Evolutionary conservation across 116 monocot species (phyloP).

Genomic region (Iris pallida): DNA sequence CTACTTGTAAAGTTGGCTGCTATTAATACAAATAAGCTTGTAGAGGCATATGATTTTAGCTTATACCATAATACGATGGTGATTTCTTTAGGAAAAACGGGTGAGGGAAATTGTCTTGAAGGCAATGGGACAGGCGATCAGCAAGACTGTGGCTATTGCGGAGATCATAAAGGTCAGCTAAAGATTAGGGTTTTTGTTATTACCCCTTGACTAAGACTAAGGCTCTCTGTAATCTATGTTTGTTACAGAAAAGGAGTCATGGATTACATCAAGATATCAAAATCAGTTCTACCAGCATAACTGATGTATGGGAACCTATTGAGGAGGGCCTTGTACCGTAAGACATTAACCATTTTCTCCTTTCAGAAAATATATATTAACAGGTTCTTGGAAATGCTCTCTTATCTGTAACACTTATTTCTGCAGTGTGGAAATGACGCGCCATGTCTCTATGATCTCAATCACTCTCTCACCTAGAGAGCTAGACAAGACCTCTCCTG

Average conservation of each 20-base stretch:
- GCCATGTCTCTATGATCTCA: slow-evolving; percentile 95
- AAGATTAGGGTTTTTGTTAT: neutral
- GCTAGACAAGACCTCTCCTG: slow-evolving; percentile 64
- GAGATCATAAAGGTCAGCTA: slow-evolving; percentile 50
- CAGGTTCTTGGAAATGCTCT: neutral
- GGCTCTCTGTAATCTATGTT: neutral
- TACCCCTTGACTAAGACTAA: neutral
- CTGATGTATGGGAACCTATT: slow-evolving; percentile 98
- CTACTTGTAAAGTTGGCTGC: no score
- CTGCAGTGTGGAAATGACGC: slow-evolving; percentile 76
- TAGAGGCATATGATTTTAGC: no score
- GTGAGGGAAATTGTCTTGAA: slow-evolving; percentile 51
- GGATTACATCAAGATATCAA: slow-evolving; percentile 76
- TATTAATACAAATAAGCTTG: no score
- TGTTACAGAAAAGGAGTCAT: slow-evolving; percentile 60
- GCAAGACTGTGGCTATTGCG: slow-evolving; percentile 48
- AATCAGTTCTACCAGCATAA: slow-evolving; percentile 89
- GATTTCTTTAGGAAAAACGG: slow-evolving; percentile 33
- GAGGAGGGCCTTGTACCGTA: slow-evolving; percentile 98
- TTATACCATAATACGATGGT: neutral
- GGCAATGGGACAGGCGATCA: slow-evolving; percentile 67
- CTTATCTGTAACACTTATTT: neutral
- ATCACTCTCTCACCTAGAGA: slow-evolving; percentile 65
- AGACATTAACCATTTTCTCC: slow-evolving; percentile 10
- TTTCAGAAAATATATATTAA: neutral